Base-by-base conservation (phyloP, 176 grass and related monocot genomes). In the Oryza longistaminata region DNA sequence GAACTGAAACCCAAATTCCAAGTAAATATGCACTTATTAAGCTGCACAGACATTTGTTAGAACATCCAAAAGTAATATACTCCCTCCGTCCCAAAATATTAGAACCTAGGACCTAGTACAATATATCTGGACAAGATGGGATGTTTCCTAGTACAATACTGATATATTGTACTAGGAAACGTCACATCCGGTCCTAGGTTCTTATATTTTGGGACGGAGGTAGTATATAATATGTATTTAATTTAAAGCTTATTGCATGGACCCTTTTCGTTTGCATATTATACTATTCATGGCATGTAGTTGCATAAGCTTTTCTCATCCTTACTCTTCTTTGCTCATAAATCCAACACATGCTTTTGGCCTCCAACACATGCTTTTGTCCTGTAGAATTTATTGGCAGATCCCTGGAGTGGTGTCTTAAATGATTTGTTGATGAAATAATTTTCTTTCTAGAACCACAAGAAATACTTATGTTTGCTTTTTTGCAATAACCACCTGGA, bases 401-500 rank as follows among this genome's bases (percentile, higher is more conserved):
- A 81, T 58, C 13, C 22, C 11, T 3, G 21, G 25, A 73, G 16
- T 21, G 68, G 19, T 40, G 1, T 19, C 7, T 19, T 71, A 49
- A 55, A 71, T 74, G 60, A 64, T 48, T 43, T 45, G 27, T 17
- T 14, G 22, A 61, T 3, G 3, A 2, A 11, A 49, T 19, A 22
- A 13, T 33, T 22, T 3, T 83, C 35, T 22, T 64, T 52, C 29
- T 69, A 14, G 68, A 61, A 45, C 22, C 11, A 58, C 0, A 44
- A 22, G 4, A 60, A 45, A 61, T 22, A 13, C 15, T 16, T 3
- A 7, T 45, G 15, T 61, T 80, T 35, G 61, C 14, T 44, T 77
- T 77, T 58, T 37, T 70, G 24, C 42, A 26, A 45, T 13, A 74
- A 61, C 46, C 55, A 73, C 44, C 72, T 86, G 40, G 27, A 79